Base-by-base conservation (phyloP, 1,284 basidiomycete genomes). In the Microbotryomycetes sp. region DNA sequence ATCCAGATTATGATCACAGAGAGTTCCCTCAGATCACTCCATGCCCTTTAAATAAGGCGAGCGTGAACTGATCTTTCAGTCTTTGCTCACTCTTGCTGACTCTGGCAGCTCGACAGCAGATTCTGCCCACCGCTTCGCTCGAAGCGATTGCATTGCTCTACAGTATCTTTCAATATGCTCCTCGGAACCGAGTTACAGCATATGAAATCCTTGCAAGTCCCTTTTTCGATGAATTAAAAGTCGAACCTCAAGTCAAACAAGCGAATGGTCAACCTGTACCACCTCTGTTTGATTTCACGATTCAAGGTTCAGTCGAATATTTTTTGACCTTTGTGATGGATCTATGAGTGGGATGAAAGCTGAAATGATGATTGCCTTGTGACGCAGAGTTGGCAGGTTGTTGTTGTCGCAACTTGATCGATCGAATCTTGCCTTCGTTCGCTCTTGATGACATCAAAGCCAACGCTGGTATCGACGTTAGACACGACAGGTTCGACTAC, bases 21-120 rank as follows among this genome's bases (percentile, higher is more conserved):
- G 96, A 94, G 78, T 97, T 98, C 81, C 94, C 94, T 7, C 93
- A 97, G 79, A 97, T 99, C 81, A 92, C n/a, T n/a, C n/a, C n/a
- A 94, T 76, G 19, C 58, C 2, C 70, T 69, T 54, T 67, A 69
- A 25, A 71, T 76, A 63, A 56, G 50, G 36, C 76, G 92, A 88
- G 96, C 97, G 36, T 9, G 60, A 3, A 28, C 3, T 42, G 36
- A 42, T 28, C 25, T 16, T 30, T 47, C 14, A 30, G 23, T 26
- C 5, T 7, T 14, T 12, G 28, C 14, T 7, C 9, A 2, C 25
- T 1, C 4, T n/a, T 29, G 50, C 23, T 30, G n/a, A 25, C 16
- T 52, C n/a, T 52, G 5, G 29, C 1, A 3, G 28, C 31, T 49
- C 1, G 3, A 16, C 3, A 29, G 12, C 51, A 68, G 65, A 97